Base-by-base conservation (phyloP, 2,329 filamentous ascomycete species). In the Aciculosporium take region DNA sequence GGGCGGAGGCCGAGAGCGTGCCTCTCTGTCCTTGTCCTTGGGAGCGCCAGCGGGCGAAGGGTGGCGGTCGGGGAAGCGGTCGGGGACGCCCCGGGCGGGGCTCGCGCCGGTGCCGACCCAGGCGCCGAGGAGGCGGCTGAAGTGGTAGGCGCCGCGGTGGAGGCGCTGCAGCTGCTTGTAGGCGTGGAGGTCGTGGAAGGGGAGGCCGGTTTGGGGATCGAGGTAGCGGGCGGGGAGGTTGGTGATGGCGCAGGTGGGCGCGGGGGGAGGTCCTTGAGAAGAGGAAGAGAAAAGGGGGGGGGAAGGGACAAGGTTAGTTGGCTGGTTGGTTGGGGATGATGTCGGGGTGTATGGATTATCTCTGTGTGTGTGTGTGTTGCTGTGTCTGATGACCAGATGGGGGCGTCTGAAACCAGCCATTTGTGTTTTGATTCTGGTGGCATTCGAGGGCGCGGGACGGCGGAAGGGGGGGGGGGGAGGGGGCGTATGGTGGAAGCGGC, bases 141-240 rank as follows among this genome's bases (percentile, higher is more conserved):
- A 98, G 44, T 75, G 75, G 58, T 87, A 88, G 34, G 84, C 78
- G 33, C 85, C 82, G 1, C 68, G 72, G 40, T 76, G 64, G 12
- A 94, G 70, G 42, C 80, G 76, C 53, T 84, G 81, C 35, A 96
- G 81, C 58, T 93, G 79, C 51, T 77, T 77, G 62, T 87, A 95
- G 0, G 87, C 88, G 47, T 80, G 74, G 33, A 76, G 67, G 56
- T 89, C 89, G 48, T 76, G 73, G 61, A 89, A 98, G 1, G 80
- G 76, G 13, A 96, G 69, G 0, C 84, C 84, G 0, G 89, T 96
- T 50, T 75, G 73, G 0, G 87, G 85, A 58, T 98, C 91, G 20
- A 79, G 75, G 60, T 93, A 96, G 41, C 77, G 77, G 10, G 89
- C 91, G 4, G 80, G 76, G 40, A 80, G 74, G 53, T 81, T 82